Base-by-base conservation (phyloP, 352 stramenopile genomes). In the Phytophthora pistaciae region DNA sequence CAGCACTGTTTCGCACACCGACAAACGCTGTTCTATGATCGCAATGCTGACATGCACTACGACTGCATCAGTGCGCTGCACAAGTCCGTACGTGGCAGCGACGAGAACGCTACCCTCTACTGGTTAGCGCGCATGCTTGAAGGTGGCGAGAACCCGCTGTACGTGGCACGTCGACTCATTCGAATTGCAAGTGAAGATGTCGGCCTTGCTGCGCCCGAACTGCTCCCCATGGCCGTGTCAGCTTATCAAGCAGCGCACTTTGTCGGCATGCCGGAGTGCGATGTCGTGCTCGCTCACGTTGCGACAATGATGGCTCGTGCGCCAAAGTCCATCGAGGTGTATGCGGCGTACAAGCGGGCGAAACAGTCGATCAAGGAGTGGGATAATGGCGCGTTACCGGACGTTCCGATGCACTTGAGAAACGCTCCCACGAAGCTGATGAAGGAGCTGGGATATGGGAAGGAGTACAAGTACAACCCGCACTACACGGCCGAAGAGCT, bases 61-160 rank as follows among this genome's bases (percentile, higher is more conserved):
- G 85, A 96, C 65, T 79, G 84, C 49, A 96, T 96, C 57, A 95
- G 87, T 61, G 91, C 90, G 1, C 78, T 96, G 36, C 87, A 96
- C 77, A 96, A 97, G 56, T 95, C 87, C 0, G 80, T 96, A 7
- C 87, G 91, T 31, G 89, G 91, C 5, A 97, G 88, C 44, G 89
- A 96, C 56, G 84, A 87, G 48, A 93, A 92, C 52, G 91, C 82
- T 5, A 79, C 91, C 5, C 78, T 97, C 2, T 97, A 97, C 60
- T 97, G 89, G 89, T 72, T 97, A 18, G 91, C 75, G 13, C 78
- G 90, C 8, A 97, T 97, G 91, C 76, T 97, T 3, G 84, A 96
- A 67, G 90, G 85, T 4, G 90, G 91, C 8, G 91, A 97, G 55
- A 94, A 96, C 20, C 90, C 91, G 10, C 57, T 96, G 25, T 97